Conservation (phyloP, 148 eudicot genomes). For the Rhododendron simsii region DNA sequence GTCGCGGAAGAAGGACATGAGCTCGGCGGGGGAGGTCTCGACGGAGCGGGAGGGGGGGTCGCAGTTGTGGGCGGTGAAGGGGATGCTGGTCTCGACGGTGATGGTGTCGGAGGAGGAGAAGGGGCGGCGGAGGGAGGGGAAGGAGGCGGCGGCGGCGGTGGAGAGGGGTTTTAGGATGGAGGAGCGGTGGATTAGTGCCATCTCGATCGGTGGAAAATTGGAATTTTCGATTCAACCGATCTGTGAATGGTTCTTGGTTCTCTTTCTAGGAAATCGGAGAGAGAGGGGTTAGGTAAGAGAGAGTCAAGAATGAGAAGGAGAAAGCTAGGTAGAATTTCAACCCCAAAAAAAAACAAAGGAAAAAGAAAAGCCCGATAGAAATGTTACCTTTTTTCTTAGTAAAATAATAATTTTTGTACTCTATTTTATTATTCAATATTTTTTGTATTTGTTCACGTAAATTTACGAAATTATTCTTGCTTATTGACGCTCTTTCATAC, state of each 20-base stretch:
- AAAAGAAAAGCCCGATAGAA: too few species aligned
- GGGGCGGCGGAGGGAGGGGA: conserved; percentile 27
- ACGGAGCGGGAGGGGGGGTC: conserved; percentile 71
- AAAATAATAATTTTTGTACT: too few species aligned
- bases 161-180: neutral
- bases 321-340: too few species aligned
- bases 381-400: too few species aligned
- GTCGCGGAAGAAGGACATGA: conserved; percentile 56
- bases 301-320: too few species aligned
- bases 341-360: too few species aligned
- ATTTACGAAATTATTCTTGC: too few species aligned
- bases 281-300: too few species aligned
- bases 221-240: neutral
- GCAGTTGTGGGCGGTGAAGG: conserved; percentile 69
- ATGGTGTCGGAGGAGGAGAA: conserved; percentile 34
- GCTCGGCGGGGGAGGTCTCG: conserved; percentile 49
- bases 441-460: too few species aligned
- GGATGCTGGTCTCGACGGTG: conserved; percentile 70
- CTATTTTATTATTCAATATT: too few species aligned
- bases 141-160: conserved; percentile 19
- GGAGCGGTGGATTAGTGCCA: conserved; percentile 39
- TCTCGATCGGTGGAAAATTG: conserved; percentile 1
- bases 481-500: too few species aligned
- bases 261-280: neutral
- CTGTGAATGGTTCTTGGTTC: neutral